Conservation (phyloP, 208 protist genomes). For the Ichthyophonus hoferi region DNA sequence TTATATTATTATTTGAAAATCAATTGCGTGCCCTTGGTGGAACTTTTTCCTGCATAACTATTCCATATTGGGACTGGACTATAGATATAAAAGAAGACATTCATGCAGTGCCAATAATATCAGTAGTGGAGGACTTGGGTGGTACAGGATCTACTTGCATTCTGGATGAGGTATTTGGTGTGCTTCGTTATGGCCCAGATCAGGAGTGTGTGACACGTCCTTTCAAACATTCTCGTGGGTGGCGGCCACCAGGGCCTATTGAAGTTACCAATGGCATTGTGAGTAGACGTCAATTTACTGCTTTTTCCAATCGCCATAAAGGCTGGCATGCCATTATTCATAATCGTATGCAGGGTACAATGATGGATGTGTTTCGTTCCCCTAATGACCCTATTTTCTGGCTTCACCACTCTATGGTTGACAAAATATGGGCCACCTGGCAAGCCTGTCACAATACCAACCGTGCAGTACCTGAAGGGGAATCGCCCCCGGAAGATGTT, state of each 20-base stretch:
- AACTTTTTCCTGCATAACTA: background rate
- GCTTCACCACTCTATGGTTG: background rate
- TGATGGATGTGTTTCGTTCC: background rate
- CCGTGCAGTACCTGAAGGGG: background rate
- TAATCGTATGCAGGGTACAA: background rate
- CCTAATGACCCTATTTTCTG: background rate
- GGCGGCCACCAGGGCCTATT: background rate
- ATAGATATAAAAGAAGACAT: background rate
- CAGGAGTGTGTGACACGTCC: background rate
- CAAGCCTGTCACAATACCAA: background rate
- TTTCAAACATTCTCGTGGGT: background rate
- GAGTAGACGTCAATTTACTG: background rate
- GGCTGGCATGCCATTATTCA: background rate
- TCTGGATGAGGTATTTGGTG: background rate
- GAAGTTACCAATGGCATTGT: background rate
- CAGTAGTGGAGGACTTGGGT: background rate
- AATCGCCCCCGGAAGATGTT: background rate
- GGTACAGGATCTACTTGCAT: background rate
- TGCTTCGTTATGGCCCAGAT: background rate
- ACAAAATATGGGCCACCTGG: background rate
- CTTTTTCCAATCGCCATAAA: background rate
- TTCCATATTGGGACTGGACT: background rate
- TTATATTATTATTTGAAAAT: background rate
- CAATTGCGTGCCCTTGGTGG: background rate
- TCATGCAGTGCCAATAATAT: background rate